Evolutionary conservation across 106 monocot genomes (phyloP).

Genomic region (Dendrobium nobile): DNA sequence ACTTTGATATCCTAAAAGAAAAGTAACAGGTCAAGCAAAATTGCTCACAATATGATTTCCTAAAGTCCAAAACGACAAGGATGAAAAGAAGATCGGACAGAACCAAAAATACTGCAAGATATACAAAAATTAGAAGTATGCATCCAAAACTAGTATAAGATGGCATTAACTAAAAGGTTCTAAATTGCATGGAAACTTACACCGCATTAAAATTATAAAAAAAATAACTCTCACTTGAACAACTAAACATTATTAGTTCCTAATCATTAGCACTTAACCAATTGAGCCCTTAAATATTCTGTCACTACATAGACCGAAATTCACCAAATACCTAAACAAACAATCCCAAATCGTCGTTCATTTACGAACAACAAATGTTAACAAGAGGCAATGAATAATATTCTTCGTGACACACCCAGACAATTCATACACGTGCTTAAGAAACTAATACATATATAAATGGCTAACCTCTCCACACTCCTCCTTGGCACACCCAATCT

Average conservation of each 20-base stretch:
- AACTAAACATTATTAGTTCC: background rate
- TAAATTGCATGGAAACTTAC: background rate
- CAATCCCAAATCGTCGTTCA: background rate
- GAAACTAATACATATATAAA: background rate
- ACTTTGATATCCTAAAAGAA: background rate
- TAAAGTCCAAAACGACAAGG: background rate
- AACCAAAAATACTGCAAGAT: no score
- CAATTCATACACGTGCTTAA: background rate
- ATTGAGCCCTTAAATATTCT: background rate
- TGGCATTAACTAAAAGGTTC: background rate
- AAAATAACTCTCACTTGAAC: background rate
- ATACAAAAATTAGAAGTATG: background rate
- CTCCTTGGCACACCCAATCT: background rate
- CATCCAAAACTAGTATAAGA: no score
- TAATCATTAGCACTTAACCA: background rate
- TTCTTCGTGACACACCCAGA: background rate
- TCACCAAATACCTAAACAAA: background rate
- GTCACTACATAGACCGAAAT: no score
- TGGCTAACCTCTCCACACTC: background rate
- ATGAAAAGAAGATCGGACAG: background rate
- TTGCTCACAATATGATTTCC: background rate
- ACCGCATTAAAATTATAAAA: background rate
- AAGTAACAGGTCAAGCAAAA: background rate
- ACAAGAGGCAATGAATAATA: background rate
- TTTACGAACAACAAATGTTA: background rate